Evolutionary conservation across 495 filamentous ascomycete species (phyloP).

Genomic region (Amphirosellinia nigrospora): DNA sequence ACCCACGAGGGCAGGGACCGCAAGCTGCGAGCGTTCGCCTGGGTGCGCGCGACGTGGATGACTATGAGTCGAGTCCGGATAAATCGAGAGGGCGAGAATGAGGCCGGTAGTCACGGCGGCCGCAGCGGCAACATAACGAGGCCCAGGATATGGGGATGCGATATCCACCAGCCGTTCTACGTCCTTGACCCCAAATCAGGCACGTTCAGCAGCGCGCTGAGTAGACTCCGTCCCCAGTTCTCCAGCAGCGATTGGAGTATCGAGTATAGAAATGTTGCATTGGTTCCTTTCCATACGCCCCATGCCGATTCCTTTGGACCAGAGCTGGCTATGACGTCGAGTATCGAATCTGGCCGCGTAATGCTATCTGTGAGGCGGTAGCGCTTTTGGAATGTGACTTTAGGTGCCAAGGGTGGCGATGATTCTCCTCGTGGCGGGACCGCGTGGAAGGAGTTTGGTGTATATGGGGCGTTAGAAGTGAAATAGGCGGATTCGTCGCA

Average conservation of each 20-base stretch:
- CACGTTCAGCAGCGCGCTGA: conserved; percentile 82
- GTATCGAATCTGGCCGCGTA: conserved; percentile 75
- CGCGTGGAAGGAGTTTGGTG: conserved; percentile 62
- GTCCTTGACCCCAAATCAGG: conserved; percentile 74
- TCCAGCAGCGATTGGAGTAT: conserved; percentile 84
- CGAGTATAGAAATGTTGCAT: conserved; percentile 87
- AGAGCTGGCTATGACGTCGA: conserved; percentile 83
- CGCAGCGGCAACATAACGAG: conserved; percentile 79
- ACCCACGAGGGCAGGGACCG: conserved; percentile 77
- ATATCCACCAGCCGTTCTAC: conserved; percentile 59
- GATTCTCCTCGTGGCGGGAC: conserved; percentile 37
- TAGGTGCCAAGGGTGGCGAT: conserved; percentile 40
- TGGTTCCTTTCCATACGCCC: conserved; percentile 94
- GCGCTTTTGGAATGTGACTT: conserved; percentile 32
- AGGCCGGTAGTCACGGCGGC: conserved; percentile 81
- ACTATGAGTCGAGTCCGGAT: conserved; percentile 89
- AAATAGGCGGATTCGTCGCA: conserved; percentile 85
- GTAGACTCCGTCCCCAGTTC: conserved; percentile 81
- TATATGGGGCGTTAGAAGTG: conserved; percentile 69
- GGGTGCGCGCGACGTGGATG: conserved; percentile 73
- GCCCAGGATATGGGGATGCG: conserved; percentile 73
- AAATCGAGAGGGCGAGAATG: conserved; percentile 85
- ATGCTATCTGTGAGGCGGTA: conserved; percentile 64
- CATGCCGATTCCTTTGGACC: conserved; percentile 86
- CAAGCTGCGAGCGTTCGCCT: conserved; percentile 75